phyloP scores from a whole-genome alignment of 176 grass and related monocot genomes.

The Lolium multiflorum region DNA sequence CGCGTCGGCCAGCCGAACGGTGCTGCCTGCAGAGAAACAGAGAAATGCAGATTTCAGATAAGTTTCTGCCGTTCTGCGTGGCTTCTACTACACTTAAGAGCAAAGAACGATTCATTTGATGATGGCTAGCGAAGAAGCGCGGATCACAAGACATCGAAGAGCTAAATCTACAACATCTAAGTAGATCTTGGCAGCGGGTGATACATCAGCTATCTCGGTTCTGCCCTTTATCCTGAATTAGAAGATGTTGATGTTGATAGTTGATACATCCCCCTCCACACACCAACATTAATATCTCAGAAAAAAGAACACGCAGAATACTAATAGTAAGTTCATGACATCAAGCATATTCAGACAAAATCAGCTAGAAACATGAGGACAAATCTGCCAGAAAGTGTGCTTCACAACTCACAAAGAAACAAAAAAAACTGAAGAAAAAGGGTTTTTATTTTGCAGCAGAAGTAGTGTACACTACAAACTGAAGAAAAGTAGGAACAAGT shows the following conservation, averaged over 20 bases:
- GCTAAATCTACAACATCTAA: constrained; percentile 11
- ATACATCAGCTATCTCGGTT: not conserved
- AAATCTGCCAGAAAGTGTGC: not conserved
- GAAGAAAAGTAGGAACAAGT: not conserved
- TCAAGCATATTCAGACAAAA: not conserved
- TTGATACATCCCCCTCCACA: not conserved
- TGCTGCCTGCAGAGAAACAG: not conserved
- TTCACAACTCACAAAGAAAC: not conserved
- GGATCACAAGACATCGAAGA: not conserved
- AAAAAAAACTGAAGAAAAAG: constrained; percentile 13
- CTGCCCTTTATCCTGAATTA: not conserved
- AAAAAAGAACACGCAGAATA: not conserved
- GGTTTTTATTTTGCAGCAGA: not conserved
- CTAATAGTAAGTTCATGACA: not conserved
- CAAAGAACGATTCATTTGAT: not conserved
- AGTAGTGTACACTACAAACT: not conserved
- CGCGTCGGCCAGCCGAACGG: constrained; percentile 37
- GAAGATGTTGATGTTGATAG: not conserved
- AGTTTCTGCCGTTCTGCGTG: not conserved
- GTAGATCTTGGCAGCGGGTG: constrained; percentile 27
- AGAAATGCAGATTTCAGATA: not conserved
- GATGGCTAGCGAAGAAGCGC: not conserved
- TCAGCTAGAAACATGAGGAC: not conserved
- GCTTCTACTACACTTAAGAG: not conserved
- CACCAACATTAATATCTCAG: not conserved